Evolutionary conservation across 495 filamentous ascomycete genomes (phyloP), one percentile per base, ranked within the genome.

Genomic region (Penicillium alfredii): DNA sequence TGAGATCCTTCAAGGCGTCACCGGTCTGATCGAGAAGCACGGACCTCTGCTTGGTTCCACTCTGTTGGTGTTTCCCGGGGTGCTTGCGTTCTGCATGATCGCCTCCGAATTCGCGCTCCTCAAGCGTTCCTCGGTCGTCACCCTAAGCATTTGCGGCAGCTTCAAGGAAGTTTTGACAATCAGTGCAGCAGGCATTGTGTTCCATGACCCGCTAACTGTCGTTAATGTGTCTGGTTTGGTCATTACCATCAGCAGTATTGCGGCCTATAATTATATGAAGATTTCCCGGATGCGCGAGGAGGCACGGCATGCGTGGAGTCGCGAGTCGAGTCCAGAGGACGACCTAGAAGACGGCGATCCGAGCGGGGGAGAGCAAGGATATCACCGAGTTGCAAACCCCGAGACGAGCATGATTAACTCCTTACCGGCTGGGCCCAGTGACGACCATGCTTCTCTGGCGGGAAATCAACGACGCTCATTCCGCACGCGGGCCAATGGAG

Each of bases 151-250:
- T 37, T 93, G 88, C 45, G 93, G 93, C 30, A 99, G 97, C 34
- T 97, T 99, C 72, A 99, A 99, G 62, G 93, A 99, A 64, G 93
- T 95, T 8, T 81, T 99, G 34, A 99, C 93, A 4, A 97, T 99
- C 53, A 79, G 78, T 24, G 87, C 87, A 1, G 93, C 92, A 0
- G 85, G 84, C 12, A 58, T 93, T 9, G 78, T 93, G 4, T 99
- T 96, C 66, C 78, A 88, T 47, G 93, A 99, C 52, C 75, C 74
- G 33, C 76, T 99, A 42, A 97, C 92, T 0, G 72, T 81, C 2
- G 78, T 99, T 65, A 99, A 99, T 51, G 60, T 96, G 0, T 77
- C 80, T 4, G 93, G 93, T 4, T 61, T 99, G 8, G 54, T 88
- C n/a, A 76, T 96, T 19, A 99, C 93, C 0, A 86, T 99, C 32